Percentiles rank a stretch among this genome's conserved stretches.
Evolutionary conservation across 495 filamentous ascomycete species (phyloP).

Genomic region (Viridothelium virens): DNA sequence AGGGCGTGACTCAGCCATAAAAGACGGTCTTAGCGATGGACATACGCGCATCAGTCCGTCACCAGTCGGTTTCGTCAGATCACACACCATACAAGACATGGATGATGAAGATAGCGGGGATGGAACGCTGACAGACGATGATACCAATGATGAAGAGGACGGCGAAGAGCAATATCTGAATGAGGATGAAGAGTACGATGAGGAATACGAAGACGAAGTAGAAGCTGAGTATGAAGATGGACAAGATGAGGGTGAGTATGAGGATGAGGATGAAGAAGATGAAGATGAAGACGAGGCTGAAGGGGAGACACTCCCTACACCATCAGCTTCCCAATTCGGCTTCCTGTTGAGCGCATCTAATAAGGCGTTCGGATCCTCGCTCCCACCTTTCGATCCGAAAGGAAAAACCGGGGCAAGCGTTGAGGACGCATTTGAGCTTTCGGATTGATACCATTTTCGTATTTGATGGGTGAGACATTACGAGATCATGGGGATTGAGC

Average conservation of each 20-base stretch:
- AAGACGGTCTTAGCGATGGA: too few species aligned
- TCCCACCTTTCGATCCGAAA: neutral
- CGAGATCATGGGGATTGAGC: neutral
- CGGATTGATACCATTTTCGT: conserved; percentile 11
- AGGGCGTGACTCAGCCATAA: too few species aligned
- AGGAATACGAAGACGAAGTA: conserved; percentile 18
- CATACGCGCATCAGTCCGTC: neutral
- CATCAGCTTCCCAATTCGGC: neutral
- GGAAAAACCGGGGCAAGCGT: conserved; percentile 1
- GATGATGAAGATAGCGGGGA: neutral
- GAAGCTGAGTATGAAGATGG: conserved; percentile 12
- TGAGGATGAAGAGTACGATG: conserved; percentile 13
- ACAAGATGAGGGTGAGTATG: conserved; percentile 19
- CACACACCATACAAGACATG: neutral
- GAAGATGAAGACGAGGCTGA: conserved; percentile 18
- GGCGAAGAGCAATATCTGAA: neutral
- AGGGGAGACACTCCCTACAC: conserved; percentile 6
- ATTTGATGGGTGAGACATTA: neutral
- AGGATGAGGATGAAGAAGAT: conserved; percentile 19
- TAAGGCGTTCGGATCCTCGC: neutral
- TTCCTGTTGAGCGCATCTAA: neutral
- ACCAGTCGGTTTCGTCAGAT: conserved; percentile 12
- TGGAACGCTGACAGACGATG: conserved; percentile 1
- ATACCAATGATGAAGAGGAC: neutral
- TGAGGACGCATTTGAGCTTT: conserved; percentile 2